Conservation (phyloP, 768 basidiomycete species). For the Artomyces pyxidatus region DNA sequence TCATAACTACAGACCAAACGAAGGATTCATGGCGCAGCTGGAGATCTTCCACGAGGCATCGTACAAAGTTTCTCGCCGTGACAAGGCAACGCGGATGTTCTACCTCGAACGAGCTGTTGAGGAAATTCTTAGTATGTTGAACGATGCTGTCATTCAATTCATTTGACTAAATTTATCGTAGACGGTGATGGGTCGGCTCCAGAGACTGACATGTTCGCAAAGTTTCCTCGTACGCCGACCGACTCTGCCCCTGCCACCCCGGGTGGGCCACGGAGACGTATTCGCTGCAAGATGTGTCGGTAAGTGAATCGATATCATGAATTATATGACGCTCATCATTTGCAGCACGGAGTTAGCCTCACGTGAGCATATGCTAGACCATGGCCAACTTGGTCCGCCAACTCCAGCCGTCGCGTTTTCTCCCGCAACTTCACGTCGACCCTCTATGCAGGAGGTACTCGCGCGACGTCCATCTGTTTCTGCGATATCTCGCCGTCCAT, state of each 20-base stretch:
- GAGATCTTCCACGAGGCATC: constrained; percentile 69
- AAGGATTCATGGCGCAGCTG: constrained; percentile 74
- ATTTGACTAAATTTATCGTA: no score
- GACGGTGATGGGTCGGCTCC: constrained; percentile 68
- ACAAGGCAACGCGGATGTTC: constrained; percentile 71
- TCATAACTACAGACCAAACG: constrained; percentile 59
- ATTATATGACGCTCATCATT: background rate
- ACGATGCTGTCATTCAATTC: no score
- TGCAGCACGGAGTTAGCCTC: constrained; percentile 75
- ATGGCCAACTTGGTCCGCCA: constrained; percentile 67
- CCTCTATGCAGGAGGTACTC: constrained; percentile 15
- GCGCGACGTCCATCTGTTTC: constrained; percentile 8
- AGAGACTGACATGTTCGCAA: constrained; percentile 69
- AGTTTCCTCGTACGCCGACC: constrained; percentile 56
- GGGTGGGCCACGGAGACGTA: constrained; percentile 48
- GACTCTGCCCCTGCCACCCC: constrained; percentile 58
- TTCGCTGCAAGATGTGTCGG: constrained; percentile 92
- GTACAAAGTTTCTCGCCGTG: constrained; percentile 55
- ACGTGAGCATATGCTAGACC: constrained; percentile 90
- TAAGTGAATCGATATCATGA: constrained; percentile 22
- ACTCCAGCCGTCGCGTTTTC: constrained; percentile 44
- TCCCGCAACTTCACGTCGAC: constrained; percentile 40
- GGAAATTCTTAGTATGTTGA: constrained; percentile 63
- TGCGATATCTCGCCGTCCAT: constrained; percentile 13
- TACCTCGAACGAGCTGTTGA: constrained; percentile 72